A percentile compares a stretch with the other conserved stretches of the same genome.
Conservation (phyloP, 805 yeast genomes). For the Candida cerambycidarum region DNA sequence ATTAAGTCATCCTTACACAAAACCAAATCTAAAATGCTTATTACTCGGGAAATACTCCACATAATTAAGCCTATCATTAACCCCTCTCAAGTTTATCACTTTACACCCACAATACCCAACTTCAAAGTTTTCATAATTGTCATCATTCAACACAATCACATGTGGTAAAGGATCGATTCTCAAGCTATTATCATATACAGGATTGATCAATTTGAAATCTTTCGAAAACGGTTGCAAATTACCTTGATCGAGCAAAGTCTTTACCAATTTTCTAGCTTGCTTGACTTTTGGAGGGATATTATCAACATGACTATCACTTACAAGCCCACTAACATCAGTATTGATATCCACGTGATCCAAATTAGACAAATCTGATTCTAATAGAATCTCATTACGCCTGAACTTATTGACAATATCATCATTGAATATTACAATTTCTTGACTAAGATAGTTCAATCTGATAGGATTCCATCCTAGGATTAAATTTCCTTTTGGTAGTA, state of each 20-base stretch:
- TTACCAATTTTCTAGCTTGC: conserved; percentile 69
- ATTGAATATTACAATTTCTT: conserved; percentile 73
- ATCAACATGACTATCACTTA: conserved; percentile 14
- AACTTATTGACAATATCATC: conserved; percentile 74
- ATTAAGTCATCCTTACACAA: too few species aligned
- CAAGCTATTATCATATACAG: conserved; percentile 70
- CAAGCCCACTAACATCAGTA: conserved; percentile 16
- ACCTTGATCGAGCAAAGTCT: conserved; percentile 85
- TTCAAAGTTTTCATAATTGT: conserved; percentile 68
- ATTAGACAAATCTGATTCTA: conserved; percentile 40
- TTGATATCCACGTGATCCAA: conserved; percentile 12
- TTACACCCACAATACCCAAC: conserved; percentile 81
- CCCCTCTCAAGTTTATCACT: conserved; percentile 68
- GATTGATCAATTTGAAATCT: conserved; percentile 58
- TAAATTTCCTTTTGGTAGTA: conserved; percentile 31
- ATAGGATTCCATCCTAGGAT: conserved; percentile 69
- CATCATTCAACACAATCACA: conserved; percentile 59
- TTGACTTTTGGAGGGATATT: conserved; percentile 45
- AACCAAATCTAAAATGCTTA: conserved; percentile 31
- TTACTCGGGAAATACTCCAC: conserved; percentile 69
- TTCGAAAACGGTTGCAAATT: conserved; percentile 77
- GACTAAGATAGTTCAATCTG: conserved; percentile 74
- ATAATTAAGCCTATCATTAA: conserved; percentile 50
- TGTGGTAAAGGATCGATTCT: conserved; percentile 80
- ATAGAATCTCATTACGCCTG: conserved; percentile 64